These are phyloP conservation scores for Cyphellophora europaea DNA, from an alignment of 2,329 filamentous ascomycete species.

Conservation along the genomic window DNA sequence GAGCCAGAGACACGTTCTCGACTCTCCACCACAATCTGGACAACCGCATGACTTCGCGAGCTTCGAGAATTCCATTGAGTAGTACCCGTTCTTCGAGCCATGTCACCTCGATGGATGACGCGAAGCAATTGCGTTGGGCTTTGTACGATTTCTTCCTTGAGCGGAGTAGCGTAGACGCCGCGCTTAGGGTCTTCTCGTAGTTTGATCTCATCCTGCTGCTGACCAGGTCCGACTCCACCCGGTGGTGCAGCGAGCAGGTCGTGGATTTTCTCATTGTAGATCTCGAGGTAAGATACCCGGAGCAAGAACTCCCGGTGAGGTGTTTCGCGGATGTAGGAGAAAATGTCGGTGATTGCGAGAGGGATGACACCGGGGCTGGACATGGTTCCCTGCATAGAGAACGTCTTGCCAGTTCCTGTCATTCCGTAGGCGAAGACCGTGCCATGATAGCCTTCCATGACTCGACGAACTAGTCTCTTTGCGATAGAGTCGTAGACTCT, in stretches of 20 bases:
- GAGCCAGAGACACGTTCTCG: conserved; percentile 66
- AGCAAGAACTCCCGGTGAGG: conserved; percentile 88
- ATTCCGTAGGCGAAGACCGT: conserved; percentile 68
- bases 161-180: conserved; percentile 87
- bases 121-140: conserved; percentile 89
- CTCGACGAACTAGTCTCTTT: conserved; percentile 84
- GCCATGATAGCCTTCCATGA: conserved; percentile 98
- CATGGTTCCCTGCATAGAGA: conserved; percentile 98
- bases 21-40: conserved; percentile 97
- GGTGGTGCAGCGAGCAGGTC: conserved; percentile 75
- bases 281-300: conserved; percentile 94
- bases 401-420: conserved; percentile 98
- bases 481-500: conserved; percentile 90
- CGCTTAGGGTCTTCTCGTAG: conserved; percentile 91
- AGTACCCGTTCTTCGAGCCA: conserved; percentile 79
- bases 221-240: conserved; percentile 39
- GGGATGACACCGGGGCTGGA: conserved; percentile 94
- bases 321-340: conserved; percentile 96
- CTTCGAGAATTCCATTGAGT: conserved; percentile 96
- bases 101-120: conserved; percentile 89
- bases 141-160: conserved; percentile 98
- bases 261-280: conserved; percentile 97
- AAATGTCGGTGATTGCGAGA: conserved; percentile 94
- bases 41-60: conserved; percentile 94
- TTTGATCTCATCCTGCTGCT: conserved; percentile 86